These are phyloP conservation scores for Xanthoceras sorbifolium DNA, from an alignment of 345 rosid genomes.

Conservation along the genomic window DNA sequence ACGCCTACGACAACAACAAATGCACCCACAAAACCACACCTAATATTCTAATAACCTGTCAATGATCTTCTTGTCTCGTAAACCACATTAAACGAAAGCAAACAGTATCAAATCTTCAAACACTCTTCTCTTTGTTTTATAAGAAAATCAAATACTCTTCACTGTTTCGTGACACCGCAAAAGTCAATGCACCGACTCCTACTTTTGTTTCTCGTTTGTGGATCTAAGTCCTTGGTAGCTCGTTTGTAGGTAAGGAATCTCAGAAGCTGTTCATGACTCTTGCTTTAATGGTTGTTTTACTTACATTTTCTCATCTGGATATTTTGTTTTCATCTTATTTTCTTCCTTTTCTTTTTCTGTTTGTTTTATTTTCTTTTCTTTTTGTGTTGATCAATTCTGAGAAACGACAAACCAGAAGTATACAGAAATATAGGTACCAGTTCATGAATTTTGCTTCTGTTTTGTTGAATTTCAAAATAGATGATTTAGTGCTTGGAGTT, in stretches of 20 bases:
- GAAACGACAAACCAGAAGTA: slow-evolving; percentile 15
- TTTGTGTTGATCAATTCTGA: slow-evolving; percentile 23
- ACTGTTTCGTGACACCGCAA: neutral
- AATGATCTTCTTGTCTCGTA: slow-evolving; percentile 26
- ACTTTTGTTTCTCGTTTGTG: slow-evolving; percentile 5
- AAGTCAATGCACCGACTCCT: slow-evolving; percentile 49
- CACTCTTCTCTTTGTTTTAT: slow-evolving; percentile 6
- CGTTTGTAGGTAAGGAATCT: slow-evolving; percentile 14
- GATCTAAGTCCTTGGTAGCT: slow-evolving; percentile 30
- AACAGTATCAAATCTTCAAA: slow-evolving; percentile 7
- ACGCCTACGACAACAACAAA: slow-evolving; percentile 15
- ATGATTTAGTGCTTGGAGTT: neutral
- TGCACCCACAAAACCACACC: slow-evolving; percentile 24
- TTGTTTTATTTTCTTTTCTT: slow-evolving; percentile 9
- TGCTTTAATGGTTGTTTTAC: slow-evolving; percentile 12
- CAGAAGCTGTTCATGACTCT: neutral
- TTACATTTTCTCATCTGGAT: slow-evolving; percentile 26
- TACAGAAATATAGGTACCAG: slow-evolving; percentile 16
- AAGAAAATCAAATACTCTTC: slow-evolving; percentile 7
- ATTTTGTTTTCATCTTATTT: neutral
- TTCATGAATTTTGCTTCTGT: neutral
- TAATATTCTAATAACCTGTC: slow-evolving; percentile 20
- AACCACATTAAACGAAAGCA: neutral
- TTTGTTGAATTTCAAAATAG: neutral
- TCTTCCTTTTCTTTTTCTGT: neutral